These are phyloP conservation scores for Collybia nuda DNA, from an alignment of 768 basidiomycete genomes.

Conservation along the genomic window DNA sequence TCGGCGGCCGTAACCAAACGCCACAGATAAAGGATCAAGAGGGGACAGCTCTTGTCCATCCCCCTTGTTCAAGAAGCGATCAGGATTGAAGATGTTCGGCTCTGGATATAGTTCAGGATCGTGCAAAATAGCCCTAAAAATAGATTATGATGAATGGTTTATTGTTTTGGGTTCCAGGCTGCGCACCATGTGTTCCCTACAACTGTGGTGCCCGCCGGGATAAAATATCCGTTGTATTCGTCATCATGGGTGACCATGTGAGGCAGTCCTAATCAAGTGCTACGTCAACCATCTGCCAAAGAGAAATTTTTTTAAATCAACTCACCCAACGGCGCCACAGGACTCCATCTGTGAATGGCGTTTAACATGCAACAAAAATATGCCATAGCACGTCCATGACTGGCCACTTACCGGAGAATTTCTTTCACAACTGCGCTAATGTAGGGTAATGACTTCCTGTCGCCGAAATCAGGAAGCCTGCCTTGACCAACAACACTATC, in stretches of 20 bases:
- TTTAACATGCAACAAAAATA: neutral
- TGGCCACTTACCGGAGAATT: slow-evolving; percentile 26
- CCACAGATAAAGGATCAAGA: slow-evolving; percentile 30
- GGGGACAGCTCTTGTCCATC: slow-evolving; percentile 28
- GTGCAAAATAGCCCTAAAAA: slow-evolving; percentile 47
- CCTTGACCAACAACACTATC: slow-evolving; percentile 27
- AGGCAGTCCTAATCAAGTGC: slow-evolving; percentile 23
- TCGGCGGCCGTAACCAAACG: slow-evolving; percentile 44
- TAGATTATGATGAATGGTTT: neutral
- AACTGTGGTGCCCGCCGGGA: slow-evolving; percentile 44
- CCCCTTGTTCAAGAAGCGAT: slow-evolving; percentile 37
- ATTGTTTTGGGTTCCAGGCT: neutral
- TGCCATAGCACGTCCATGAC: neutral
- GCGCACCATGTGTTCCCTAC: slow-evolving; percentile 41
- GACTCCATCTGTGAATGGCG: slow-evolving; percentile 24
- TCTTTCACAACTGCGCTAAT: slow-evolving; percentile 41
- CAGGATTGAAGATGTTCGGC: slow-evolving; percentile 48
- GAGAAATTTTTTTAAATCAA: neutral
- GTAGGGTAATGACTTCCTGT: slow-evolving; percentile 35
- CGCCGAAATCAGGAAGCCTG: slow-evolving; percentile 26
- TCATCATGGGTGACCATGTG: slow-evolving; percentile 41
- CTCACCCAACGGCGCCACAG: slow-evolving; percentile 28
- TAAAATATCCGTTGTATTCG: slow-evolving; percentile 40
- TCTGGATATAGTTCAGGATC: slow-evolving; percentile 45
- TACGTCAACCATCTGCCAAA: neutral